Evolutionary conservation across 2,329 filamentous ascomycete genomes (phyloP), one percentile per base, ranked within the genome.

Genomic region (Paradendryphiella salina): DNA sequence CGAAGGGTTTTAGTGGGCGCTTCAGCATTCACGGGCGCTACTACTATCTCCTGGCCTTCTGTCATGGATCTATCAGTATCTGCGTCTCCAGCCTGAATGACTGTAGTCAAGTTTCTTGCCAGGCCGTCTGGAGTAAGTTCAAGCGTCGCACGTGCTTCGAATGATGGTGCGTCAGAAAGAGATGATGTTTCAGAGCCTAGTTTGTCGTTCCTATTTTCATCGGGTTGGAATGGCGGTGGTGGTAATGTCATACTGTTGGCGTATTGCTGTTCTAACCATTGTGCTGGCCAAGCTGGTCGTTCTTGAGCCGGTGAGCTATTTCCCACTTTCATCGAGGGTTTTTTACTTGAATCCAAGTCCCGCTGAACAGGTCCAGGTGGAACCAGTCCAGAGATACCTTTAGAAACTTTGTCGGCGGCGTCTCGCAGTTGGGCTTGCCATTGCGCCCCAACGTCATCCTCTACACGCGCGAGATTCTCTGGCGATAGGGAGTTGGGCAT

Each of bases 351-450:
- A 20, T 20, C 20, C 20, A 20, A 3, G 20, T 20, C 20, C 3
- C 20, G 20, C 20, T 5, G 20, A 20, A 5, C 3, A 20, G 20
- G 3, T 20, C 23, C 8, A 10, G 23, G 8, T 26, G 8, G 2
- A 26, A 6, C 23, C 23, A 26, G 23, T 26, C 23, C 23, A 26
- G 23, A 31, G 15, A 36, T 10, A 20, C 32, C 23, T 5, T 21
- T 4, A 10, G 31, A 11, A 15, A 9, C 7, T 0, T 39, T 3
- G 7, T 34, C n/a, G 1, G 20, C 35, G 13, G 36, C 47, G 26
- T 40, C 17, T 11, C 10, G 47, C 8, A 50, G 11, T 9, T 50
- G 35, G 8, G 41, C 29, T 33, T 50, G 29, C 47, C 41, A 40
- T 1, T n/a, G 23, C 1, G 38, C 34, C n/a, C 36, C 15, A 14